phyloP scores from a whole-genome alignment of 768 basidiomycete genomes.

The Phlebiopsis gigantea region DNA sequence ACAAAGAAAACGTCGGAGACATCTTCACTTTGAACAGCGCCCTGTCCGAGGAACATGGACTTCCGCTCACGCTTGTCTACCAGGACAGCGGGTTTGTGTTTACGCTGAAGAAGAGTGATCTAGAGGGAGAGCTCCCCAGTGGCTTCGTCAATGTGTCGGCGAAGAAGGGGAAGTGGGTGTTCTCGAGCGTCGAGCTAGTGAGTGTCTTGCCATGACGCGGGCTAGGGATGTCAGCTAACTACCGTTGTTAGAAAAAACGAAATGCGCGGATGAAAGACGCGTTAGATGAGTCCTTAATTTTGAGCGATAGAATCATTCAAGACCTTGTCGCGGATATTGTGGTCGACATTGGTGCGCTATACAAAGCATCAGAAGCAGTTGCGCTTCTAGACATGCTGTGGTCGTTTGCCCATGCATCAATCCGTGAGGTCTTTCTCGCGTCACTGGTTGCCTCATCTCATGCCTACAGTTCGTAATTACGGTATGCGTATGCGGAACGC shows the following conservation, averaged over 20 bases:
- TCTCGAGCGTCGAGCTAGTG: constrained; percentile 81
- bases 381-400: constrained; percentile 87
- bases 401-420: constrained; percentile 81
- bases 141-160: constrained; percentile 66
- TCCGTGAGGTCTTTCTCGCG: constrained; percentile 43
- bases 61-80: constrained; percentile 65
- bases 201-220: constrained; percentile 16
- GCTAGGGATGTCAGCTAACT: not conserved
- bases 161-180: constrained; percentile 67
- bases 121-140: constrained; percentile 56
- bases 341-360: constrained; percentile 70
- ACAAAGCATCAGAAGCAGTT: constrained; percentile 90
- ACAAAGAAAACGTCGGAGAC: constrained; percentile 88
- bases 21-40: constrained; percentile 63
- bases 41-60: constrained; percentile 54
- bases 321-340: constrained; percentile 71
- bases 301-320: constrained; percentile 83
- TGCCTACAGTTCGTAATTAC: constrained; percentile 41
- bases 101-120: constrained; percentile 58
- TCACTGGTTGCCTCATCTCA: not conserved
- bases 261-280: constrained; percentile 89
- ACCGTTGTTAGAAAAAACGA: constrained; percentile 66
- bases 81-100: constrained; percentile 75
- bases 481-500: constrained; percentile 26
- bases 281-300: constrained; percentile 79